Conservation (phyloP, 352 stramenopile genomes). For the Phytophthora vignae region DNA sequence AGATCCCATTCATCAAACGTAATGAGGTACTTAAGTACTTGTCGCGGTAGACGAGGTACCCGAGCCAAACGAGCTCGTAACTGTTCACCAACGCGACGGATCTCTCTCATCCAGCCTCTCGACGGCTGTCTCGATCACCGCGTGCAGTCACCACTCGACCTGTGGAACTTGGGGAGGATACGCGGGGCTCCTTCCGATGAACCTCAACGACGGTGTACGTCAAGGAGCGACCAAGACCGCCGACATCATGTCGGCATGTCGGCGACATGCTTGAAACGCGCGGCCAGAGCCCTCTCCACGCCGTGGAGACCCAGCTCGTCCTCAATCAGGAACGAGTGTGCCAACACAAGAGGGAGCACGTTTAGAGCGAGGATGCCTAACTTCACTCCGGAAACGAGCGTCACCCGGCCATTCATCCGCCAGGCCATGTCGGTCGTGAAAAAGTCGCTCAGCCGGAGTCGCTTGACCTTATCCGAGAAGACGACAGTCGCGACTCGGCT, state of each 20-base stretch:
- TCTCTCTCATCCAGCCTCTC: too few species aligned
- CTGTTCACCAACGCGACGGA: constrained; percentile 15
- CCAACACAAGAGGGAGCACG: constrained; percentile 33
- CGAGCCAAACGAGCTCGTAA: constrained; percentile 39
- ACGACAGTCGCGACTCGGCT: constrained; percentile 14
- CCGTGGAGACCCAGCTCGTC: neutral
- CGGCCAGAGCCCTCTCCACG: neutral
- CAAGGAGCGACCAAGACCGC: neutral
- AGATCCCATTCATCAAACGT: constrained; percentile 34
- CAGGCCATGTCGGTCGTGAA: constrained; percentile 31
- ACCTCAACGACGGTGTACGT: neutral
- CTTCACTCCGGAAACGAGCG: constrained; percentile 36
- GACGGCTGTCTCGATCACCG: too few species aligned
- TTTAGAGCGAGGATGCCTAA: constrained; percentile 39
- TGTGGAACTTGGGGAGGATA: neutral
- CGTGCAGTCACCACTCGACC: neutral
- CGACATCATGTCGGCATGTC: too few species aligned
- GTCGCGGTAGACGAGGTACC: constrained; percentile 37
- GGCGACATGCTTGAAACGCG: neutral
- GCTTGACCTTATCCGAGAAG: constrained; percentile 21
- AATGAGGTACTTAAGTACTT: constrained; percentile 29
- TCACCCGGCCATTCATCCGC: constrained; percentile 36
- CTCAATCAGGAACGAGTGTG: constrained; percentile 5
- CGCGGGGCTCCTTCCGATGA: neutral
- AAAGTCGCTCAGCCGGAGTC: constrained; percentile 25